Evolutionary conservation across 2,329 filamentous ascomycete species (phyloP), one percentile per base, ranked within the genome.

Genomic region (Trichoderma sp.): DNA sequence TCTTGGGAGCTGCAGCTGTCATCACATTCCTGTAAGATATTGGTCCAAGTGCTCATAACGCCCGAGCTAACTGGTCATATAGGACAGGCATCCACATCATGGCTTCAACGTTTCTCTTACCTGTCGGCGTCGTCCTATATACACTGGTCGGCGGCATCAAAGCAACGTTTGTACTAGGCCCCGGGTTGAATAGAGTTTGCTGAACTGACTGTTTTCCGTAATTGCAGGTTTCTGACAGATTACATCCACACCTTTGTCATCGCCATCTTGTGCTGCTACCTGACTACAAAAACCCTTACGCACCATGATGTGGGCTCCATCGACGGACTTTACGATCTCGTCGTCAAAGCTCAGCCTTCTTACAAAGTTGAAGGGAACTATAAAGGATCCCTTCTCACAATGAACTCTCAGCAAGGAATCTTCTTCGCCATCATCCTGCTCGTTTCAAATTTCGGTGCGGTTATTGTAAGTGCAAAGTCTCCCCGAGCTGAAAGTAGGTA

Each of bases 201-300:
- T 12, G 4, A 43, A 7, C 48, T 61, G 14, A 61, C 47, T 5
- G 4, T 48, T 7, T 3, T 14, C 12, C 10, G 12, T 3, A 1
- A 52, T 0, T 30, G 3, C 5, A 61, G 58, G 1, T 61, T 62
- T 28, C 28, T 62, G 1, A 62, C 58, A 3, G 58, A 62, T 34
- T 62, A 62, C 14, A 54, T 62, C 26, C 58, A 62, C 15, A 62
- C 58, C 7, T 62, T 62, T 26, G 58, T 62, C 3, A 62, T 62
- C 17, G 21, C 39, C 2, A 62, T 62, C 24, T 21, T 62, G 5
- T 62, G 58, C n/a, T 62, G 48, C n/a, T 62, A 62, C 12, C 21
- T 62, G 10, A 62, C 58, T 5, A 44, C 48, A 14, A 62, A 62
- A 21, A 52, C 58, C 3, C 48, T 62, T 12, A 26, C 41, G 5